Conservation (phyloP, 176 grass and related monocot genomes). For the Raddia guianensis region DNA sequence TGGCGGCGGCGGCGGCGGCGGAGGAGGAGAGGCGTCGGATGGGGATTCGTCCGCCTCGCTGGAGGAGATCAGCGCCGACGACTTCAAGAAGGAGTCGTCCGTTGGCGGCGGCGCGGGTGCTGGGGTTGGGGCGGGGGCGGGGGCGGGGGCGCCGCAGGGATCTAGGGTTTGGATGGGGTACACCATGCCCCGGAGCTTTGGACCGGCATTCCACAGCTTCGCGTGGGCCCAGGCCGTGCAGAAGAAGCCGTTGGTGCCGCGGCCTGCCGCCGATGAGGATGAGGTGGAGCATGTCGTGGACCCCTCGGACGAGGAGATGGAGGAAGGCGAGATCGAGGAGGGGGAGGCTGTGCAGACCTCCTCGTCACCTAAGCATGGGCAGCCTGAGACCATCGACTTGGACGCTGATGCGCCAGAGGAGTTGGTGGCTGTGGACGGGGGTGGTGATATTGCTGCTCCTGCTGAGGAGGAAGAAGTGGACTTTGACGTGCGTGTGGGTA, state of each 20-base stretch:
- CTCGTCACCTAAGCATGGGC: not conserved
- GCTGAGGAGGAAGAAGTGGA: conserved; percentile 61
- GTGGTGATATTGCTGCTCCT: not conserved
- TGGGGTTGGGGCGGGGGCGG: not conserved
- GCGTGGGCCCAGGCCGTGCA: conserved; percentile 94
- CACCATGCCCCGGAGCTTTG: conserved; percentile 74
- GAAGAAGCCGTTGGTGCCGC: conserved; percentile 76
- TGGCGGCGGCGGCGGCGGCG: conserved; percentile 4
- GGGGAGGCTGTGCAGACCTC: conserved; percentile 45
- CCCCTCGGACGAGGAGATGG: conserved; percentile 57
- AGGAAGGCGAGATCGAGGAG: conserved; percentile 88
- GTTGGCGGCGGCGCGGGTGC: not conserved
- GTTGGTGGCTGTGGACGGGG: conserved; percentile 29
- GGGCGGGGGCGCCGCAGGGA: conserved; percentile 25
- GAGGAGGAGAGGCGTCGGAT: conserved; percentile 55
- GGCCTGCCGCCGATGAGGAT: conserved; percentile 35
- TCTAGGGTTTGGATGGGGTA: conserved; percentile 88
- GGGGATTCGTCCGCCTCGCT: conserved; percentile 73
- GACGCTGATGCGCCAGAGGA: conserved; percentile 60
- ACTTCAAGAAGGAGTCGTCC: conserved; percentile 58
- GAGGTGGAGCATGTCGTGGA: conserved; percentile 65
- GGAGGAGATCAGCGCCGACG: conserved; percentile 71
- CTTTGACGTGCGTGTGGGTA: conserved; percentile 72
- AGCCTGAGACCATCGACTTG: conserved; percentile 58
- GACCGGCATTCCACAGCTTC: conserved; percentile 71